Conservation (phyloP, 108 stramenopile genomes). For the Schizochytrium sp. region DNA sequence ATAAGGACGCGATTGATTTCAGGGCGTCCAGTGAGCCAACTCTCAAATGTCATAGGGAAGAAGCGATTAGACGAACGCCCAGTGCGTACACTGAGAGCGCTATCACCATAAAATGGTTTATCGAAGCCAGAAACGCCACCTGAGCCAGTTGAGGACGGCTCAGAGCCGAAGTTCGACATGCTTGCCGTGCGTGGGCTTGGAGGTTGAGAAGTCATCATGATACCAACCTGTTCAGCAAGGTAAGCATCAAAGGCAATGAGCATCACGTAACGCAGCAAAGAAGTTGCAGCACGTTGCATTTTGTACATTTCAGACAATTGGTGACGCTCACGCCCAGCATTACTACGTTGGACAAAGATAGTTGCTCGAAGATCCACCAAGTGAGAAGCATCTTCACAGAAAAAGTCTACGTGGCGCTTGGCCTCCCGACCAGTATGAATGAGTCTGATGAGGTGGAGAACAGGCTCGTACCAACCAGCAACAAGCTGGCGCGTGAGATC, state of each 20-base stretch:
- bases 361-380: constrained; percentile 7
- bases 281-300: constrained; percentile 52
- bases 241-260: constrained; percentile 58
- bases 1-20: constrained; percentile 15
- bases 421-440: constrained; percentile 54
- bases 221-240: constrained; percentile 38
- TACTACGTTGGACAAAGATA: constrained; percentile 44
- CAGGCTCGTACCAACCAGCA: constrained; percentile 51
- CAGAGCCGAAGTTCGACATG: background rate
- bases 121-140: background rate
- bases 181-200: background rate
- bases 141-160: background rate
- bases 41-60: background rate
- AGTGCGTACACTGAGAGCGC: background rate
- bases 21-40: background rate
- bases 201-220: constrained; percentile 37
- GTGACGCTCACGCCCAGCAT: constrained; percentile 43
- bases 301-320: constrained; percentile 24
- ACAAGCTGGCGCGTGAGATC: constrained; percentile 39
- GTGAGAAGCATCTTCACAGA: constrained; percentile 40
- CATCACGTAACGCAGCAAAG: background rate
- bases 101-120: background rate
- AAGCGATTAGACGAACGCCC: background rate
- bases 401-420: constrained; percentile 43
- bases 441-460: constrained; percentile 45